These are phyloP conservation scores for Cutaneotrichosporon daszewskae DNA, from an alignment of 1,284 basidiomycete genomes.

Conservation along the genomic window DNA sequence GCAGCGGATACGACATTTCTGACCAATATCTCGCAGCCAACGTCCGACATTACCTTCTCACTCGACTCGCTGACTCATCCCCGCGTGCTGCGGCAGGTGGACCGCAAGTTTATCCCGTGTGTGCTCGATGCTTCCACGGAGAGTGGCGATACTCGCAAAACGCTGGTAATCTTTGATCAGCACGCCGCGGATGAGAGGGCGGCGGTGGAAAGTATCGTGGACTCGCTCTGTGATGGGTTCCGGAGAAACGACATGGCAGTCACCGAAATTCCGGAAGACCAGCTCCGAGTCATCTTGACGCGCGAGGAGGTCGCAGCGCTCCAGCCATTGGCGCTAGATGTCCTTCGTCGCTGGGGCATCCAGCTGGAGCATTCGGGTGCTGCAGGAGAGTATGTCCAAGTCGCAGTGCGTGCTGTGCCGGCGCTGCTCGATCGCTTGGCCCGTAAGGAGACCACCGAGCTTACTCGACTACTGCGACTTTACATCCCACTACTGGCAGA, in stretches of 20 bases:
- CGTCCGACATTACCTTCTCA: constrained; percentile 17
- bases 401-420: constrained; percentile 41
- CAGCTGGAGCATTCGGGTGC: constrained; percentile 46
- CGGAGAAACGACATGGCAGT: constrained; percentile 48
- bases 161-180: constrained; percentile 78
- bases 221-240: constrained; percentile 60
- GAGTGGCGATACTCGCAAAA: not conserved
- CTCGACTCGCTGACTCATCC: constrained; percentile 55
- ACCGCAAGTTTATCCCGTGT: constrained; percentile 81
- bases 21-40: not conserved
- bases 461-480: constrained; percentile 32
- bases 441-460: constrained; percentile 24
- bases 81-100: constrained; percentile 70
- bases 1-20: not conserved
- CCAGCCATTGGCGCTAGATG: constrained; percentile 26
- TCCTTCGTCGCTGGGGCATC: constrained; percentile 70
- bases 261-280: constrained; percentile 29
- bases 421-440: constrained; percentile 32
- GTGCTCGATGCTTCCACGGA: constrained; percentile 39
- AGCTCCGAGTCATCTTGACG: constrained; percentile 59
- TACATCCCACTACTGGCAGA: constrained; percentile 28
- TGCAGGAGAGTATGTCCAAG: constrained; percentile 41
- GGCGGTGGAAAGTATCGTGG: constrained; percentile 75
- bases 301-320: constrained; percentile 57
- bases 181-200: constrained; percentile 92